These are phyloP conservation scores for Alternaria panax DNA, from an alignment of 2,329 filamentous ascomycete species.

Conservation along the genomic window DNA sequence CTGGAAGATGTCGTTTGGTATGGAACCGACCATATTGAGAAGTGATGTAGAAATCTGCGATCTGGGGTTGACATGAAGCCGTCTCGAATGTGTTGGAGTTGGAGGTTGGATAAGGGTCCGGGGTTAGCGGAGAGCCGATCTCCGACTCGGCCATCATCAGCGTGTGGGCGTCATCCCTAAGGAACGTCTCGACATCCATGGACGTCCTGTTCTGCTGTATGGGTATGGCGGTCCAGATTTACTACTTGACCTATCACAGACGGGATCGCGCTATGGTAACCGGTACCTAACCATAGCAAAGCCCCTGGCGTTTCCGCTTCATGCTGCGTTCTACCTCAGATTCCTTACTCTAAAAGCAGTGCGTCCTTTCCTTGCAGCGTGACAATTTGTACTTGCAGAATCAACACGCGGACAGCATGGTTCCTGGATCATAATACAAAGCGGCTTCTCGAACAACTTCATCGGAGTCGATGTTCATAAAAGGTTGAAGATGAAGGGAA, in stretches of 20 bases:
- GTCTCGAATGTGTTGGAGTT: neutral
- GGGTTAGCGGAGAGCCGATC: slow-evolving; percentile 19
- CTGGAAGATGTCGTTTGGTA: slow-evolving; percentile 57
- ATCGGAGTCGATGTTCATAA: neutral
- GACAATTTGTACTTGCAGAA: neutral
- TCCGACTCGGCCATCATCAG: slow-evolving; percentile 14
- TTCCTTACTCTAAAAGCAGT: neutral
- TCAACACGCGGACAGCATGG: neutral
- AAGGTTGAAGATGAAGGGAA: neutral
- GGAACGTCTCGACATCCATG: neutral
- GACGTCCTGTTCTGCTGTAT: neutral
- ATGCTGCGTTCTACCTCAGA: neutral
- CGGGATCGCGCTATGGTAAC: neutral
- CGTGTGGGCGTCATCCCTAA: slow-evolving; percentile 2
- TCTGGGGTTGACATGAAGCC: neutral
- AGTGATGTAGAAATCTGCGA: neutral
- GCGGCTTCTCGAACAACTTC: neutral
- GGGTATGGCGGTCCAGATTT: neutral
- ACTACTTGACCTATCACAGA: neutral
- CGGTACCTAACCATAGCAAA: neutral
- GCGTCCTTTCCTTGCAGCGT: neutral
- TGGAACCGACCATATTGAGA: slow-evolving; percentile 46
- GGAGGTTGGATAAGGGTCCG: slow-evolving; percentile 6
- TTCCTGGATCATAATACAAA: neutral
- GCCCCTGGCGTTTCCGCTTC: neutral